Conservation (phyloP, 495 filamentous ascomycete genomes). For the Aspergillus incahuasiensis region DNA sequence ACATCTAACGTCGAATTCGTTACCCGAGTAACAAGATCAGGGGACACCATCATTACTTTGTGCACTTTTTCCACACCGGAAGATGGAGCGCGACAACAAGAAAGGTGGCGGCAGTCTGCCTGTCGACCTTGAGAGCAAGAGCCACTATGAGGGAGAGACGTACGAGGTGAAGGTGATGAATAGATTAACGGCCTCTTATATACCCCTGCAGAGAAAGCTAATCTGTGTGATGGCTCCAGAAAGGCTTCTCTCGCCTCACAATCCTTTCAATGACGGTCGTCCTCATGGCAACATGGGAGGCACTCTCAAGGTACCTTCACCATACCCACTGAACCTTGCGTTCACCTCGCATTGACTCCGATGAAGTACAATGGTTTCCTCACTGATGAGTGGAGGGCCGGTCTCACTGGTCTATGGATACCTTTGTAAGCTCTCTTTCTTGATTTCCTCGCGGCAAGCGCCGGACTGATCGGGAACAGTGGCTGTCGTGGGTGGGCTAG, state of each 20-base stretch:
- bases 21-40: no score
- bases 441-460: background rate
- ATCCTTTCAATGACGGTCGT: background rate
- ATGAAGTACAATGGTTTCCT: background rate
- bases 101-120: background rate
- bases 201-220: background rate
- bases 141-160: background rate
- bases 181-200: no score
- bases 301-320: background rate
- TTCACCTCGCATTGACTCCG: no score
- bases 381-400: background rate
- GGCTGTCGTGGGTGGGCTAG: background rate
- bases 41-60: no score
- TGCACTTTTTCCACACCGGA: background rate
- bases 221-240: background rate
- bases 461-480: background rate
- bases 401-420: conserved; percentile 2
- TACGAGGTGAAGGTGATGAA: background rate
- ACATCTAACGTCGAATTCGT: no score
- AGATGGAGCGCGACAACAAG: background rate
- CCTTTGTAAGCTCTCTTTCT: background rate
- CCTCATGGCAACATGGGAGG: conserved; percentile 8
- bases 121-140: background rate
- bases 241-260: background rate
- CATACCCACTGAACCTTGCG: no score